Evolutionary conservation across 2,329 filamentous ascomycete species (phyloP).

Genomic region (Aspergillus quadrilineatus): DNA sequence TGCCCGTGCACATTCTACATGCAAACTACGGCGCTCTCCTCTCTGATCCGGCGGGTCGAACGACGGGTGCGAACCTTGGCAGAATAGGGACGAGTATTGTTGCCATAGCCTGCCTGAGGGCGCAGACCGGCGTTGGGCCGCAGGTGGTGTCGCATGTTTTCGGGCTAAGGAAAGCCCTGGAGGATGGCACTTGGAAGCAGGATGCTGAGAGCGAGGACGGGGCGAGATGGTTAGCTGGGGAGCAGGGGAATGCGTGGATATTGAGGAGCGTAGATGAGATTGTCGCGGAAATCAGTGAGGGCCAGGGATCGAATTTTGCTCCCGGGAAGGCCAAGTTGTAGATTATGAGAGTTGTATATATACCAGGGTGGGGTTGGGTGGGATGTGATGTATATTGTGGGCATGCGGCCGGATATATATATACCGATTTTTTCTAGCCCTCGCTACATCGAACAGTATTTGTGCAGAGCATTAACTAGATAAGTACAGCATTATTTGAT

Average conservation of each 20-base stretch:
- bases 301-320: constrained; percentile 56
- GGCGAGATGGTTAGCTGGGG: constrained; percentile 61
- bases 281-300: constrained; percentile 51
- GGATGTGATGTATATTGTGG: too few species aligned
- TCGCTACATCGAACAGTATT: too few species aligned
- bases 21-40: constrained; percentile 73
- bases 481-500: too few species aligned
- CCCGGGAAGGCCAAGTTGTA: constrained; percentile 44
- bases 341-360: not conserved
- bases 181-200: constrained; percentile 60
- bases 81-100: constrained; percentile 70
- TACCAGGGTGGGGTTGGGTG: too few species aligned
- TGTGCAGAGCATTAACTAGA: too few species aligned
- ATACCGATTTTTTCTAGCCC: not conserved
- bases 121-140: constrained; percentile 78
- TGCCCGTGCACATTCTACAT: constrained; percentile 76
- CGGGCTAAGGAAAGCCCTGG: constrained; percentile 72
- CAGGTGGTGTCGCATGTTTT: constrained; percentile 81
- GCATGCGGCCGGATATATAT: not conserved
- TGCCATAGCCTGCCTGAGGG: constrained; percentile 70
- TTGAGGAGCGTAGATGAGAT: constrained; percentile 62
- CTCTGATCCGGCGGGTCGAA: constrained; percentile 59
- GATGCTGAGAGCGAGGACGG: constrained; percentile 55
- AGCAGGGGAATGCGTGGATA: constrained; percentile 66
- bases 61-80: constrained; percentile 58